A percentile compares a stretch with the other conserved stretches of the same genome.
Evolutionary conservation across 2,329 filamentous ascomycete species (phyloP).

Genomic region (Fusarium subglutinans): DNA sequence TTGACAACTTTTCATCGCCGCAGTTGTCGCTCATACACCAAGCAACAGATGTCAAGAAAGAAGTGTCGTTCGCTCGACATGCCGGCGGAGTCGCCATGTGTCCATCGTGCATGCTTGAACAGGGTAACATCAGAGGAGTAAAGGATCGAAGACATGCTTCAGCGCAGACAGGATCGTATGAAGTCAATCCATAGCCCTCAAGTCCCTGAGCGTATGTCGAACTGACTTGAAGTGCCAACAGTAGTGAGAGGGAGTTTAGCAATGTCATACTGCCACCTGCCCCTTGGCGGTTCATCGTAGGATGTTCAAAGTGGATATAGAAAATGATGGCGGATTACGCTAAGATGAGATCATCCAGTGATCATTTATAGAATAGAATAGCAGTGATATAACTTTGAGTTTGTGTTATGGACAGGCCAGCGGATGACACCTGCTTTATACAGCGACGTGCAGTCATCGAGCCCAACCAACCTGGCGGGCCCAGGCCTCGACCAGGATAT

Average conservation of each 20-base stretch:
- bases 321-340: neutral
- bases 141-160: slow-evolving; percentile 15
- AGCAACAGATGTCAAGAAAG: slow-evolving; percentile 4
- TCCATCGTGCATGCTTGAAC: slow-evolving; percentile 1
- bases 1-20: neutral
- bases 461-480: neutral
- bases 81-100: neutral
- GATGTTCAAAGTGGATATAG: neutral
- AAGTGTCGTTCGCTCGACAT: neutral
- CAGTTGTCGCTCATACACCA: neutral
- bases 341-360: neutral
- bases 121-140: neutral
- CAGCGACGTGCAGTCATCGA: neutral
- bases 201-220: neutral
- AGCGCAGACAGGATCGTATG: slow-evolving; percentile 5
- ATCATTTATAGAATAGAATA: neutral
- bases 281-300: neutral
- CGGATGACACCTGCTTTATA: slow-evolving; percentile 1
- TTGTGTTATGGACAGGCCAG: neutral
- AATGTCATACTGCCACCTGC: neutral
- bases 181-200: neutral
- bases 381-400: neutral
- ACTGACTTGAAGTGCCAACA: neutral
- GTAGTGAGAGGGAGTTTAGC: neutral
- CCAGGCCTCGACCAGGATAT: neutral